phyloP scores from a whole-genome alignment of 805 yeast genomes.

The Priceomyces haplophilus region DNA sequence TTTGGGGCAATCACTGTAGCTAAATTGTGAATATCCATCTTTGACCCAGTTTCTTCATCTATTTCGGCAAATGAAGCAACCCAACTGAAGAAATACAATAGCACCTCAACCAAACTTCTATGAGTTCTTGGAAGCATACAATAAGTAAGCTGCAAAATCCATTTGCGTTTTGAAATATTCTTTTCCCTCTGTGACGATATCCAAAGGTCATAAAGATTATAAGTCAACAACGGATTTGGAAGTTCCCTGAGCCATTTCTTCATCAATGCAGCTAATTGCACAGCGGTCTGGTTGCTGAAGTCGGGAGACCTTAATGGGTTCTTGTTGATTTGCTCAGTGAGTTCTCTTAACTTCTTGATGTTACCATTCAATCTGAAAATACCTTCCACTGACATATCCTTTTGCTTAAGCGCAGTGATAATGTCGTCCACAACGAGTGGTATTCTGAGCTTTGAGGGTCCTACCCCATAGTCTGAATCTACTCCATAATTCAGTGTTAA shows the following conservation, averaged over 20 bases:
- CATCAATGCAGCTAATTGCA: slow-evolving; percentile 88
- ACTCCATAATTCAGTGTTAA: slow-evolving; percentile 73
- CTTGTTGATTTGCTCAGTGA: slow-evolving; percentile 70
- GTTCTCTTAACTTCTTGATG: slow-evolving; percentile 71
- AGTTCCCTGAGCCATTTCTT: slow-evolving; percentile 89
- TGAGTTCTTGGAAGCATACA: slow-evolving; percentile 78
- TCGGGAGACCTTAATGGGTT: slow-evolving; percentile 71
- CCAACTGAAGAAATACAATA: slow-evolving; percentile 87
- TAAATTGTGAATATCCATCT: slow-evolving; percentile 92
- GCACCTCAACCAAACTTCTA: slow-evolving; percentile 82
- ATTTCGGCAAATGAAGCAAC: slow-evolving; percentile 92
- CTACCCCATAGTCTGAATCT: slow-evolving; percentile 81
- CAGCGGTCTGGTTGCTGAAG: slow-evolving; percentile 72
- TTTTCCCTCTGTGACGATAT: slow-evolving; percentile 57
- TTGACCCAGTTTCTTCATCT: slow-evolving; percentile 81
- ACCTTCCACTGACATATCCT: slow-evolving; percentile 95
- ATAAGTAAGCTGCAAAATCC: slow-evolving; percentile 61
- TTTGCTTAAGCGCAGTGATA: slow-evolving; percentile 75
- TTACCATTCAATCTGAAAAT: slow-evolving; percentile 95
- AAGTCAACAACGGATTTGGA: slow-evolving; percentile 87
- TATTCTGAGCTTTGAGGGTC: slow-evolving; percentile 72
- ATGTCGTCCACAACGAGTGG: slow-evolving; percentile 88
- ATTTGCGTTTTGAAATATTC: slow-evolving; percentile 44
- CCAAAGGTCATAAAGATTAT: slow-evolving; percentile 74
- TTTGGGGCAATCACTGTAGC: slow-evolving; percentile 97